Conservation (phyloP, 176 grass and related monocot genomes). For the bread wheat (Triticum aestivum) region IWGSC_CS_RefSeq_v2.1 NC_057810.1:665559779-665560278, state of each 20-base stretch:
- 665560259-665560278: neutral
- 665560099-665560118: neutral
- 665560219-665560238: neutral
- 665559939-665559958: neutral
- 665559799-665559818: slow-evolving; percentile 78
- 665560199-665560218: neutral
- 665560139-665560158: slow-evolving; percentile 7
- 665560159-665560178: neutral
- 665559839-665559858: slow-evolving; percentile 85
- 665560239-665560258: neutral
- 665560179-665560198: neutral
- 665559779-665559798: slow-evolving; percentile 99
- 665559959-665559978: neutral
- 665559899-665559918: slow-evolving; percentile 50
- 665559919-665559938: slow-evolving; percentile 8
- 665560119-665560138: neutral
- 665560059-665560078: slow-evolving; percentile 5
- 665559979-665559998: neutral
- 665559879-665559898: slow-evolving; percentile 94
- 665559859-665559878: slow-evolving; percentile 89
- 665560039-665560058: neutral
- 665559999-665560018: neutral
- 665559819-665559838: slow-evolving; percentile 76
- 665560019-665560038: neutral
- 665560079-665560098: neutral